Conservation (phyloP, 345 rosid species). For the Eucalyptus curtisii region DNA sequence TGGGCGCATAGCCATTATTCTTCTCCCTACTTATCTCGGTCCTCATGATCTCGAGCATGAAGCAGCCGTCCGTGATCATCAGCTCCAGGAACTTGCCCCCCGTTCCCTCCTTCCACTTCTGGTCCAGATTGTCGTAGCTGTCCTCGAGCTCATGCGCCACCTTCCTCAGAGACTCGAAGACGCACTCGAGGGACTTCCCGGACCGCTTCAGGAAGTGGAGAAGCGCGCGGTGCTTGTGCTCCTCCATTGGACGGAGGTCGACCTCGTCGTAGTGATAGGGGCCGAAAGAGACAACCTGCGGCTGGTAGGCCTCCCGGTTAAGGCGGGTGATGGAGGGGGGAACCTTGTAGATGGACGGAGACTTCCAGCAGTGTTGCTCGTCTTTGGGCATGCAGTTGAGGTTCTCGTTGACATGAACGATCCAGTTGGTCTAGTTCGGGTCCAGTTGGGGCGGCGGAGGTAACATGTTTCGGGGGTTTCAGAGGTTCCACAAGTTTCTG, state of each 20-base stretch:
- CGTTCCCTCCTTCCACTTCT: not conserved
- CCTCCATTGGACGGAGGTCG: not conserved
- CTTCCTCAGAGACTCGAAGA: not conserved
- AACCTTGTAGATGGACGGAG: conserved; percentile 24
- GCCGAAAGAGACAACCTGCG: conserved; percentile 32
- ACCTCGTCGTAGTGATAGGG: conserved; percentile 8
- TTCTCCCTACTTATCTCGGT: not conserved
- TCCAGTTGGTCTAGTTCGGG: not conserved
- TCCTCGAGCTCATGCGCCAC: not conserved
- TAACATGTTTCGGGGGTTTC: too few relatives aligned
- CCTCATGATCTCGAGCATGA: conserved; percentile 33
- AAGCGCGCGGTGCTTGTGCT: not conserved
- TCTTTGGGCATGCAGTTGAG: not conserved
- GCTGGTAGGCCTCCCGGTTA: conserved; percentile 17
- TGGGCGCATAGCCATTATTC: conserved; percentile 9
- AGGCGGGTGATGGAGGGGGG: not conserved
- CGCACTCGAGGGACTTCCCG: not conserved
- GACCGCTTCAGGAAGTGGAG: not conserved
- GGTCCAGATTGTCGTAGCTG: not conserved
- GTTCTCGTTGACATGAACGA: not conserved
- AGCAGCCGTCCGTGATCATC: conserved; percentile 45
- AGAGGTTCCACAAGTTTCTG: not conserved
- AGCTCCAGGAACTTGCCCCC: conserved; percentile 6
- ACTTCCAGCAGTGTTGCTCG: not conserved
- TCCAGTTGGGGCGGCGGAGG: too few relatives aligned